Conservation (phyloP, 495 filamentous ascomycete genomes). For the Xylaria venustula region DNA sequence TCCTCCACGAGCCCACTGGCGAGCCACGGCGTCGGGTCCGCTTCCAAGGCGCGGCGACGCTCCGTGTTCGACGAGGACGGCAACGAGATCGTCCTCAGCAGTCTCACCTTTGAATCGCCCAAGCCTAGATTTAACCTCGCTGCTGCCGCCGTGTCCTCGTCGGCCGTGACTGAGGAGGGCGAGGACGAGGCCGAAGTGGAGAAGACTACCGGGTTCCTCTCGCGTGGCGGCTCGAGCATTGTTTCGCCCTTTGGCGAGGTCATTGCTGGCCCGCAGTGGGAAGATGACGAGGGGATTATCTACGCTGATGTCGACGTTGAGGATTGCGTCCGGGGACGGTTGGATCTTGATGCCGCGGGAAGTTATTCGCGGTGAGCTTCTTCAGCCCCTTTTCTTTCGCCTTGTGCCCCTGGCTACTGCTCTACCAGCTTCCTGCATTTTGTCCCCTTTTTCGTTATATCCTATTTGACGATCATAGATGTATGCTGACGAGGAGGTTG, state of each 20-base stretch:
- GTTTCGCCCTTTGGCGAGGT: conserved; percentile 76
- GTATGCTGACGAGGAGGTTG: no score
- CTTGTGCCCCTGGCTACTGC: no score
- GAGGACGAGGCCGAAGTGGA: no score
- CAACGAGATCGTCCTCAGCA: conserved; percentile 44
- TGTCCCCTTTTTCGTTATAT: no score
- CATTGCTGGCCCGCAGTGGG: conserved; percentile 79
- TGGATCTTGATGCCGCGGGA: conserved; percentile 71
- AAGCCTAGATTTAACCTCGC: conserved; percentile 12
- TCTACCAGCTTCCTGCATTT: no score
- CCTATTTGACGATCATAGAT: no score
- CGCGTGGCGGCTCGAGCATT: conserved; percentile 79
- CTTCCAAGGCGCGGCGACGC: conserved; percentile 4
- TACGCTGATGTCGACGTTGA: conserved; percentile 50
- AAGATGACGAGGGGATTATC: conserved; percentile 58
- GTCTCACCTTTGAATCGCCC: background rate
- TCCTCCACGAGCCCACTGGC: background rate
- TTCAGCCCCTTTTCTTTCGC: background rate
- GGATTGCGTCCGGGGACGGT: conserved; percentile 51
- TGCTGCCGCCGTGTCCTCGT: background rate
- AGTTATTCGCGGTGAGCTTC: conserved; percentile 62
- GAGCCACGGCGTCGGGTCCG: background rate
- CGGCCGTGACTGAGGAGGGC: conserved; percentile 10
- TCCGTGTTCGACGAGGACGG: conserved; percentile 47
- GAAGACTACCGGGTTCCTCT: no score